Base-by-base conservation (phyloP, 2,329 filamentous ascomycete genomes). In the Exophiala bonariae region DNA sequence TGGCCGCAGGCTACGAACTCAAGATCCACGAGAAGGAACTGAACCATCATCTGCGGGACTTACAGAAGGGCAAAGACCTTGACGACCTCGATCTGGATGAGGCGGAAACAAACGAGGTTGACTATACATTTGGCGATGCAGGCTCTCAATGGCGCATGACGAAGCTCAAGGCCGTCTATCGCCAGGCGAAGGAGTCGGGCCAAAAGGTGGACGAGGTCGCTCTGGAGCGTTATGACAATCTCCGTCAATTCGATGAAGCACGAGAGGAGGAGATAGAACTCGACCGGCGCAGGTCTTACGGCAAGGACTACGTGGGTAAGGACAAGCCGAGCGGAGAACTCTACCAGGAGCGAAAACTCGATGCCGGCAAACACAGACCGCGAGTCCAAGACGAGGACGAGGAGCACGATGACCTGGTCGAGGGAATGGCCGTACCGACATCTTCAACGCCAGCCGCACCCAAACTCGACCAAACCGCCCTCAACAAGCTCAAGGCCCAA, bases 111-210 rank as follows among this genome's bases (percentile, higher is more conserved):
- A 75, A 82, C 43, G 79, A 87, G 46, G 81, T 95, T 7, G 75
- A 81, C 48, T 99, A 97, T 63, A 87, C 74, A 0, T 95, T 99
- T 66, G 93, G 95, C 14, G 93, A 99, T 65, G 72, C 81, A 5
- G 92, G 93, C 0, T 92, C 91, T 11, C 82, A 89, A 59, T 99
- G 95, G 93, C 85, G 95, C 40, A 96, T 99, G 91, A 95, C 86
- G 4, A 96, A 91, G 66, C 80, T 99, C 23, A 90, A 87, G 56
- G 86, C 83, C 9, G 88, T 96, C 2, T 96, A 95, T 66, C 80
- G 81, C 19, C 79, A 85, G 44, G 89, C 90, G 0, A 78, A 95
- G 57, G 85, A 93, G 59, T 83, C 75, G 1, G 84, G 83, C 0
- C 78, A 78, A n/a, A 61, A 80, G 0, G 76, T 95, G 1, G 92